Base-by-base conservation (phyloP, 169 alveolate genomes). In the Theileria annulata region DNA sequence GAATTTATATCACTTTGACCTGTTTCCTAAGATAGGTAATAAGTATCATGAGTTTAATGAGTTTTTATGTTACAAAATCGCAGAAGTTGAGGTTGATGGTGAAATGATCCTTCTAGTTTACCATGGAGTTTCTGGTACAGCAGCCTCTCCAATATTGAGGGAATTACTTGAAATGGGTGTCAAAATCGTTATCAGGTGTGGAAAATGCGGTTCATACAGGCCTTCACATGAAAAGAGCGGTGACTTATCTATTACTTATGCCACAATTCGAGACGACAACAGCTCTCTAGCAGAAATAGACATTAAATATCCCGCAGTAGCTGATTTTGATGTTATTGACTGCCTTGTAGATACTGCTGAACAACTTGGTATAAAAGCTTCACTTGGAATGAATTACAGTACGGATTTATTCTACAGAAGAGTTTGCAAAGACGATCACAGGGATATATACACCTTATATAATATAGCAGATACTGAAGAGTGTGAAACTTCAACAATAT, bases 91-190 rank as follows among this genome's bases (percentile, higher is more conserved):
- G 28, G 63, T 21, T 54, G 69, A 51, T 1, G 86, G 86, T 0
- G 79, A 78, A 72, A 68, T 48, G 49, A 51, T 78, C 21, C 48
- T 78, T 10, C 71, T 71, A 0, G 37, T 78, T 17, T 51, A 79
- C 42, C 73, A 23, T 25, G 86, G 86, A 0, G 72, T 25, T 71
- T 76, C 79, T 13, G 64, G 75, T 1, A 78, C 71, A 0, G 58
- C 64, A 51, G n/a, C 63, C 56, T 63, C 47, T 62, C 86, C 79
- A 9, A 15, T 70, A 25, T 19, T 78, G 21, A 25, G 12, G 33
- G 86, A 78, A 33, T 13, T 78, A 49, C 72, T 70, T 17, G 27
- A 69, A 13, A 69, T 78, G 75, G 86, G 86, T 23, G 86, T 78
- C 12, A 19, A 60, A 19, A 58, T 67, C 48, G 67, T 69, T 27